A percentile compares a stretch with the other conserved stretches of the same genome.
Conservation (phyloP, 2,329 filamentous ascomycete genomes). For the Leptoxyphium fumago region DNA sequence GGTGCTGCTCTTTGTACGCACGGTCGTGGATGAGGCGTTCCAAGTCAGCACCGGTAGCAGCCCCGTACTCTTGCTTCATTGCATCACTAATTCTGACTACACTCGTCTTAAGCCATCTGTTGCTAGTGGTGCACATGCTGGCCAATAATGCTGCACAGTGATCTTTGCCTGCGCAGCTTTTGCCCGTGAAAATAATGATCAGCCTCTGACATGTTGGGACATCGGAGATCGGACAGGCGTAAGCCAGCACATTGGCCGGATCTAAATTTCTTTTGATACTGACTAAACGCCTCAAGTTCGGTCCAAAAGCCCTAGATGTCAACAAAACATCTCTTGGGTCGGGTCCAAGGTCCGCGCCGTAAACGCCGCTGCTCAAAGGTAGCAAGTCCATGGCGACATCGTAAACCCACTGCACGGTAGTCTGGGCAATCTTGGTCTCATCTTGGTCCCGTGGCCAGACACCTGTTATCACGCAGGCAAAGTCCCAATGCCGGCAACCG, state of each 20-base stretch:
- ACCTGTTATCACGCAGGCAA: constrained; percentile 48
- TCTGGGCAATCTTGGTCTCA: constrained; percentile 24
- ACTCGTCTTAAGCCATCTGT: constrained; percentile 23
- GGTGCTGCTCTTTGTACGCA: constrained; percentile 47
- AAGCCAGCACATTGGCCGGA: constrained; percentile 34
- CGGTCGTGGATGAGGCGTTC: constrained; percentile 37
- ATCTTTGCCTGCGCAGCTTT: constrained; percentile 44
- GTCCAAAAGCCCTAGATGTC: constrained; percentile 41
- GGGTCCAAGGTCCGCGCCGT: constrained; percentile 48
- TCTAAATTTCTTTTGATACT: constrained; percentile 42
- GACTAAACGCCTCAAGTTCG: constrained; percentile 35
- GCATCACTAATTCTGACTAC: constrained; percentile 42
- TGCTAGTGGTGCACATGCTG: constrained; percentile 16
- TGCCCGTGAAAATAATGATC: too few relatives aligned
- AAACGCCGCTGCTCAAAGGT: constrained; percentile 37
- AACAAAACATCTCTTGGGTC: constrained; percentile 42
- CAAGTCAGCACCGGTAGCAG: constrained; percentile 32
- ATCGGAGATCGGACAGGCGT: too few relatives aligned
- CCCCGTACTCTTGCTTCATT: constrained; percentile 44
- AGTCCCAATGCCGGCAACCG: constrained; percentile 49
- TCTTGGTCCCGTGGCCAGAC: constrained; percentile 44
- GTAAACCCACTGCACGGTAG: constrained; percentile 42
- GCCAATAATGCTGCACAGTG: constrained; percentile 40
- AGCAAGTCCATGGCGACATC: constrained; percentile 32
- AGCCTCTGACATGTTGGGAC: too few relatives aligned